phyloP scores from a whole-genome alignment of 2,329 filamentous ascomycete genomes.

The Fusarium concolor region DNA sequence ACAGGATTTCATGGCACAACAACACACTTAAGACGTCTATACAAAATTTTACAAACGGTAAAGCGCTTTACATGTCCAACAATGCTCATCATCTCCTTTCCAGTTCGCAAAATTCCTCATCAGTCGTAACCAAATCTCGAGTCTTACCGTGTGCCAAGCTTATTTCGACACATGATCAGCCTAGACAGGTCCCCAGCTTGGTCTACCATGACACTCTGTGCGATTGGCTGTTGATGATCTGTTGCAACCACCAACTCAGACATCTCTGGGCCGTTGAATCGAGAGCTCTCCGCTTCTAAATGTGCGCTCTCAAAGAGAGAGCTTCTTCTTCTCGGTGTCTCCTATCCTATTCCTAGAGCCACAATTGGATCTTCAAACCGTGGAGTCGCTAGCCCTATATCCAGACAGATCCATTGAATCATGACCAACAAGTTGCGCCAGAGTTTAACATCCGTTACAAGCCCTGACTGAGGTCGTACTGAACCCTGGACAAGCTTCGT shows the following conservation, averaged over 20 bases:
- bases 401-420: constrained; percentile 3
- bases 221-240: constrained; percentile 40
- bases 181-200: constrained; percentile 35
- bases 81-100: background rate
- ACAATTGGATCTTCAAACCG: constrained; percentile 28
- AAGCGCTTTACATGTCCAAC: background rate
- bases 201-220: constrained; percentile 31
- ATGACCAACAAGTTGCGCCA: constrained; percentile 34
- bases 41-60: background rate
- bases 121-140: constrained; percentile 4
- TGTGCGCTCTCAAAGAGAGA: constrained; percentile 10
- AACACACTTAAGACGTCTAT: background rate
- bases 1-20: background rate
- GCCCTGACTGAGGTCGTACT: constrained; percentile 36
- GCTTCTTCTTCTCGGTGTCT: constrained; percentile 16
- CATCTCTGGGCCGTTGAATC: constrained; percentile 31
- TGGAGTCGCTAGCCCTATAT: constrained; percentile 5
- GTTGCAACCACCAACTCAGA: constrained; percentile 38
- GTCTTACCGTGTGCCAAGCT: constrained; percentile 32
- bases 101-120: constrained; percentile 4
- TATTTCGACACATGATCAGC: constrained; percentile 38
- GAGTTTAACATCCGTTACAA: constrained; percentile 16
- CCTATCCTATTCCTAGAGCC: background rate
- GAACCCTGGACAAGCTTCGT: constrained; percentile 34
- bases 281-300: constrained; percentile 22